A percentile compares a stretch with the other conserved stretches of the same genome.
These are phyloP conservation scores for Kalaharituber pfeilii DNA, from an alignment of 2,329 filamentous ascomycete species.

Conservation along the genomic window DNA sequence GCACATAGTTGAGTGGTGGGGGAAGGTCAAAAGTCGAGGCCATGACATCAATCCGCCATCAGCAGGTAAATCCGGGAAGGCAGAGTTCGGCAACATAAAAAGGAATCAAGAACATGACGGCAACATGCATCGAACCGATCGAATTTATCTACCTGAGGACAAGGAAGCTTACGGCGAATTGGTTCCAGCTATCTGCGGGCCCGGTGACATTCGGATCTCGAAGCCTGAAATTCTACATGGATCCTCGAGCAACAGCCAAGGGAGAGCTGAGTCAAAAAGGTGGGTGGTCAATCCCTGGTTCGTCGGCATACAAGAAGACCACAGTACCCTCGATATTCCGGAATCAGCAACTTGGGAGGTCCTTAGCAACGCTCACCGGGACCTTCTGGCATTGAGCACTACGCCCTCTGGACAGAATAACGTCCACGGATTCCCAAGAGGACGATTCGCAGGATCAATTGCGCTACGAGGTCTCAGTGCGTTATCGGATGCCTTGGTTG, in stretches of 20 bases:
- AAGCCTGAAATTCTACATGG: background rate
- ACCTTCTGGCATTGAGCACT: background rate
- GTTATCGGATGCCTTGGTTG: background rate
- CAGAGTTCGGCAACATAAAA: background rate
- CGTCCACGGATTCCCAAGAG: background rate
- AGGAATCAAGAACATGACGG: background rate
- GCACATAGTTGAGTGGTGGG: conserved; percentile 1
- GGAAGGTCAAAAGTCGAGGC: background rate
- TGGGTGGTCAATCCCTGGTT: background rate
- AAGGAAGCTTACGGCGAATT: background rate
- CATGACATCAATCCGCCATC: background rate
- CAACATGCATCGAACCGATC: background rate
- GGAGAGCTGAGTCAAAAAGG: background rate
- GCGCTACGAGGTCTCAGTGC: background rate
- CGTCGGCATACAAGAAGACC: background rate
- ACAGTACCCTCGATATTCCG: background rate
- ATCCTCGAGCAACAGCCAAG: background rate
- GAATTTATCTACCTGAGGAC: background rate
- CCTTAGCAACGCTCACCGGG: background rate
- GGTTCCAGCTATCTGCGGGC: background rate
- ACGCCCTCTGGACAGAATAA: background rate
- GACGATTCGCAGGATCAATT: background rate
- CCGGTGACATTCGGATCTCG: background rate
- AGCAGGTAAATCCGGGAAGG: background rate
- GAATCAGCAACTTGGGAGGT: background rate